Evolutionary conservation across 768 basidiomycete genomes (phyloP), one percentile per base, ranked within the genome.

Genomic region (Leccinum variicolor): DNA sequence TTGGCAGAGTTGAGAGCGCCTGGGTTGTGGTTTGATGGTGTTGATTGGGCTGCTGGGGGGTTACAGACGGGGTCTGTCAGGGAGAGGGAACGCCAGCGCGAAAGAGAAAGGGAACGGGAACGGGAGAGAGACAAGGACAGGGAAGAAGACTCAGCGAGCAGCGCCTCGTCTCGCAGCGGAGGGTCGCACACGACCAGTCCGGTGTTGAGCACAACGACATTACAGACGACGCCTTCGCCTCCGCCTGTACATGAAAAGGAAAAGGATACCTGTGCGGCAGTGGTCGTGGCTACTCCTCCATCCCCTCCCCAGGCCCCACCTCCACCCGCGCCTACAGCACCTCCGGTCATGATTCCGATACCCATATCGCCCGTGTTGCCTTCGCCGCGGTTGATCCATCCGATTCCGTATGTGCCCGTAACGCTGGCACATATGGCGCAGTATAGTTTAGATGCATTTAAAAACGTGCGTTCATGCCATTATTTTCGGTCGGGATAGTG

Each of bases 191-290:
- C 69, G 59, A 89, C 89, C 19, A 89, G 87, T 61, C 89, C 89
- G 0, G 87, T 89, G 4, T 66, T 90, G 26, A 89, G 87, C 13
- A 86, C 87, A 1, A 82, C 85, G 8, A 91, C 89, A 7, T 66
- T 90, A 29, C 85, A 86, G 60, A 91, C 89, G n/a, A 90, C 89
- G 7, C 89, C 89, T 0, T 87, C 85, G 2, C 89, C 89, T 0
- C 85, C 87, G 0, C 88, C 88, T 26, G 64, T 70, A 2, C 67
- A 66, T 15, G 70, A 71, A 54, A 75, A 74, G 58, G 72, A 72
- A 13, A 70, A 73, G 47, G 77, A 75, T 54, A 71, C 73, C 3
- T 71, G 29, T 9, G 60, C 4, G 19, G 41, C 19, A 43, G n/a
- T n/a, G 3, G 39, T n/a, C n/a, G 39, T 10, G 39, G 14, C 41